These are phyloP conservation scores for Saccharum spontaneum DNA, from an alignment of 176 grass and related monocot genomes.

Conservation along the genomic window DNA sequence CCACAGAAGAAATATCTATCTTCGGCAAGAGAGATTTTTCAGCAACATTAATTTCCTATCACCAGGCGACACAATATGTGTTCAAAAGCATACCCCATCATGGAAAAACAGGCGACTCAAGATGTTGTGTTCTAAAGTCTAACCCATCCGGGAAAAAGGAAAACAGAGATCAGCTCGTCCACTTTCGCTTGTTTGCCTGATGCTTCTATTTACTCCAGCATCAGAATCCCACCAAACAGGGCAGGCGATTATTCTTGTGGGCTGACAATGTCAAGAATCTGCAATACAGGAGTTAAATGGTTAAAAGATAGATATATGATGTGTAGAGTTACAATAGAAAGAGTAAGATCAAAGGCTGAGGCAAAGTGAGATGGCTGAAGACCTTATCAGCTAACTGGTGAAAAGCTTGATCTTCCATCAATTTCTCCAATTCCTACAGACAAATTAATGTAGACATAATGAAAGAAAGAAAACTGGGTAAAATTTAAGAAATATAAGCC, in stretches of 20 bases:
- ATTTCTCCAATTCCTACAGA: slow-evolving; percentile 68
- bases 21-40: neutral
- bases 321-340: neutral
- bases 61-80: neutral
- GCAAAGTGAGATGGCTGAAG: neutral
- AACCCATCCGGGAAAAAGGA: slow-evolving; percentile 1
- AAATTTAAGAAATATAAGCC: neutral
- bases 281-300: neutral
- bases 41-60: neutral
- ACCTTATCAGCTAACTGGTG: slow-evolving; percentile 70
- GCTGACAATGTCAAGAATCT: slow-evolving; percentile 81
- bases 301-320: neutral
- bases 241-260: slow-evolving; percentile 39
- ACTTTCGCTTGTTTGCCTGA: slow-evolving; percentile 8
- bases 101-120: neutral
- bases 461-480: slow-evolving; percentile 11
- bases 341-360: neutral
- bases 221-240: neutral
- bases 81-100: neutral
- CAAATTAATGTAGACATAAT: neutral
- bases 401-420: slow-evolving; percentile 59
- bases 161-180: neutral
- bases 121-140: slow-evolving; percentile 6
- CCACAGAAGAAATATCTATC: slow-evolving; percentile 1
- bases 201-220: slow-evolving; percentile 18